Conservation (phyloP, 345 rosid species). For the Gynandropsis gynandra region DNA sequence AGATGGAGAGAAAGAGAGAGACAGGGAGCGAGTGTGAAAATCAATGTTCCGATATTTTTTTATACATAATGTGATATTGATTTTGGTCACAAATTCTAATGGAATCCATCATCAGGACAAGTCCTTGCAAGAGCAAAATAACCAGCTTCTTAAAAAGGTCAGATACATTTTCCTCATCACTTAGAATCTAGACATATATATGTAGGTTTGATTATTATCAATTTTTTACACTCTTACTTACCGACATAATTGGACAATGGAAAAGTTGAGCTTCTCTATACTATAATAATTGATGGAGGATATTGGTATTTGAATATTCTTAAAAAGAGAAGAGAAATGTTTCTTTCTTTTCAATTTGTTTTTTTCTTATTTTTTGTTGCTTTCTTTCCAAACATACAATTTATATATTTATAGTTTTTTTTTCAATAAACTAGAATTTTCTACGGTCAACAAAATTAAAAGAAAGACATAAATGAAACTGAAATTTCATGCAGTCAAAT, state of each 20-base stretch:
- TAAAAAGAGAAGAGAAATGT: too few species aligned
- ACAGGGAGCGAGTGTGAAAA: too few species aligned
- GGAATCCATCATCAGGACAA: slow-evolving; percentile 42
- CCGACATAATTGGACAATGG: not conserved
- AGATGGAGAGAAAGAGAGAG: not conserved
- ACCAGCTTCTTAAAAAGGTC: slow-evolving; percentile 67
- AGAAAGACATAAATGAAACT: too few species aligned
- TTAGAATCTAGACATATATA: too few species aligned
- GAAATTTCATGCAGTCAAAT: too few species aligned
- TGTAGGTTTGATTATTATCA: not conserved
- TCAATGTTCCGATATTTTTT: not conserved
- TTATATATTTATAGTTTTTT: not conserved
- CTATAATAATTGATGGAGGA: too few species aligned
- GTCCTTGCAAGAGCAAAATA: slow-evolving; percentile 62
- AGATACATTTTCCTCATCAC: slow-evolving; percentile 8
- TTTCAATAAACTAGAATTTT: too few species aligned
- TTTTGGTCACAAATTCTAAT: not conserved
- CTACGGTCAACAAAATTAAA: too few species aligned
- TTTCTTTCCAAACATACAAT: not conserved
- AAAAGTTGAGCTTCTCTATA: too few species aligned
- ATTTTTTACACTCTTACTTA: not conserved
- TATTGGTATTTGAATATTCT: too few species aligned
- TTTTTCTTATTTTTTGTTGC: too few species aligned
- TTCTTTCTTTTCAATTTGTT: too few species aligned
- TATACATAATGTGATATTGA: not conserved